Conservation (phyloP, 768 basidiomycete species). For the Boletus rubescentipes region DNA sequence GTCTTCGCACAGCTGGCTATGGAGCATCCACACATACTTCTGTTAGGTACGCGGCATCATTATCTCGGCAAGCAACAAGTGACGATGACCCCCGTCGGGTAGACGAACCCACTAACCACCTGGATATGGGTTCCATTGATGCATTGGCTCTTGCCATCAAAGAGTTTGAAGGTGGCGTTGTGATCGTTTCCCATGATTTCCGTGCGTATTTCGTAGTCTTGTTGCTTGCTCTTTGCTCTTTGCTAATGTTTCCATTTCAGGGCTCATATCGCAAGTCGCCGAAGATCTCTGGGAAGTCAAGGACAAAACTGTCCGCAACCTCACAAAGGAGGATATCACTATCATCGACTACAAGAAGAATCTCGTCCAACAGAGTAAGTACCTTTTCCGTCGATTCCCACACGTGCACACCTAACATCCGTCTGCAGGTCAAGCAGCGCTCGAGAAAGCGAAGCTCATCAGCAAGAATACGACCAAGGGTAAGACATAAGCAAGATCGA, state of each 20-base stretch:
- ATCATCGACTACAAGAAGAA: conserved; percentile 94
- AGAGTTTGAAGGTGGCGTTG: conserved; percentile 95
- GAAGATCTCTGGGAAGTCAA: conserved; percentile 99
- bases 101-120: conserved; percentile 96
- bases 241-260: conserved; percentile 37
- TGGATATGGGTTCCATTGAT: conserved; percentile 98
- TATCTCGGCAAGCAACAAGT: conserved; percentile 9
- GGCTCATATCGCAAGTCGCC: conserved; percentile 95
- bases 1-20: conserved; percentile 96
- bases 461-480: conserved; percentile 77
- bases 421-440: conserved; percentile 67
- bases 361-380: conserved; percentile 74
- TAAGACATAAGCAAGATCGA: conserved; percentile 46
- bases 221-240: not conserved
- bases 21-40: conserved; percentile 95
- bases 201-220: conserved; percentile 50
- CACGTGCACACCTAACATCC: conserved; percentile 1
- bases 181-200: conserved; percentile 99
- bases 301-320: conserved; percentile 86
- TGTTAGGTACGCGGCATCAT: conserved; percentile 57
- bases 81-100: conserved; percentile 9
- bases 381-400: not conserved
- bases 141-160: conserved; percentile 95
- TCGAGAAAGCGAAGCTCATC: conserved; percentile 93
- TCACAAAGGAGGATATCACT: conserved; percentile 87